Evolutionary conservation across 1,284 basidiomycete species (phyloP).

Genomic region (Flammula alnicola): DNA sequence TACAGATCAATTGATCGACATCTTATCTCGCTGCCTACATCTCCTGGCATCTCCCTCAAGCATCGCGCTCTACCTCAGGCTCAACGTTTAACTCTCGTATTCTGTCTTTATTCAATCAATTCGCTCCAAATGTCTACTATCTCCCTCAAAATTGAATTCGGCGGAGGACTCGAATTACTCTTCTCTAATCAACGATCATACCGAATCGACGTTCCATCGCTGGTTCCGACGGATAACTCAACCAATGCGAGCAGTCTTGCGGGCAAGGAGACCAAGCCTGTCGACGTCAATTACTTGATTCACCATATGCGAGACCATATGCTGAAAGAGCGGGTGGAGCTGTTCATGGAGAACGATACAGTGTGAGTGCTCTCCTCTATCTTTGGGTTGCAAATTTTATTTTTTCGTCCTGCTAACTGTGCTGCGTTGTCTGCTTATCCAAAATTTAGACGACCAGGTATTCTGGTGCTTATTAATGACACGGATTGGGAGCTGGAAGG

Average conservation of each 20-base stretch:
- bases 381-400: not conserved
- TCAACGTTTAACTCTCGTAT: too few relatives aligned
- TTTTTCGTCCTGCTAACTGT: constrained; percentile 2
- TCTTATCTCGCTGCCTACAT: too few relatives aligned
- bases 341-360: constrained; percentile 88
- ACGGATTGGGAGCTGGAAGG: constrained; percentile 99
- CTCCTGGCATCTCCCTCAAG: too few relatives aligned
- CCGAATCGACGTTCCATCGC: constrained; percentile 59
- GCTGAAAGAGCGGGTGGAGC: constrained; percentile 84
- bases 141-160: constrained; percentile 66
- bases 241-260: constrained; percentile 22
- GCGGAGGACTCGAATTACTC: constrained; percentile 83
- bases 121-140: constrained; percentile 30
- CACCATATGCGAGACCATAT: constrained; percentile 80
- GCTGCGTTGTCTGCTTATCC: not conserved
- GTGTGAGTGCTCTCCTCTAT: constrained; percentile 65
- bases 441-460: constrained; percentile 83
- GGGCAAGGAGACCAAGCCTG: constrained; percentile 43
- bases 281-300: constrained; percentile 80
- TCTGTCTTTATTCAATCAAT: too few relatives aligned
- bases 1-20: too few relatives aligned
- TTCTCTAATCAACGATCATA: constrained; percentile 76
- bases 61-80: too few relatives aligned
- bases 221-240: constrained; percentile 41
- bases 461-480: constrained; percentile 94